These are phyloP conservation scores for Coniosporium tulheliwenetii DNA, from an alignment of 2,329 filamentous ascomycete species.

Conservation along the genomic window DNA sequence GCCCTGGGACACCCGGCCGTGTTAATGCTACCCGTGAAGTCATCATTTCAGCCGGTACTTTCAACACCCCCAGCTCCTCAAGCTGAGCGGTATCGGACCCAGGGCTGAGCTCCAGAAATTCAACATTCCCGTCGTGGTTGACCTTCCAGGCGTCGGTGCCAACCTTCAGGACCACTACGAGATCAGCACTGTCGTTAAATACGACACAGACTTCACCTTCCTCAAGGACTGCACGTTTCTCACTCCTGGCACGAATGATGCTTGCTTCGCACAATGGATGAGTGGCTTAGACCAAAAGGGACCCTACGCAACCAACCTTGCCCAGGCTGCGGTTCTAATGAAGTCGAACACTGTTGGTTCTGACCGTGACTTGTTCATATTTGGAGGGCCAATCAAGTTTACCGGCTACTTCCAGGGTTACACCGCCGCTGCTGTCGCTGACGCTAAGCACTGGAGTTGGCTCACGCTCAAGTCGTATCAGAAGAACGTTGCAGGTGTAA, in stretches of 20 bases:
- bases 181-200: constrained; percentile 32
- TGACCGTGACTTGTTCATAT: constrained; percentile 38
- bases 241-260: constrained; percentile 15
- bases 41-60: constrained; percentile 36
- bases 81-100: constrained; percentile 49
- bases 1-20: constrained; percentile 21
- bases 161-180: constrained; percentile 49
- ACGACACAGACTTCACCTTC: constrained; percentile 16
- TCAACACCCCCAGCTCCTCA: constrained; percentile 51
- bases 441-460: constrained; percentile 31
- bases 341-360: constrained; percentile 24
- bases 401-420: constrained; percentile 41
- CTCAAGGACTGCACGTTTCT: constrained; percentile 24
- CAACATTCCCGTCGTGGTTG: constrained; percentile 36
- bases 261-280: constrained; percentile 29
- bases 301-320: constrained; percentile 33
- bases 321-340: constrained; percentile 27
- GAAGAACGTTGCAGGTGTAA: constrained; percentile 39
- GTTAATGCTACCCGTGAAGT: constrained; percentile 28
- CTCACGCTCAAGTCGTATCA: constrained; percentile 46
- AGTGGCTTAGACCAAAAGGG: constrained; percentile 22
- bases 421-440: constrained; percentile 26
- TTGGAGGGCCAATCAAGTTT: constrained; percentile 39
- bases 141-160: constrained; percentile 47
- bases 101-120: constrained; percentile 33